Conservation (phyloP, 2,329 filamentous ascomycete genomes). For the Botrytis elliptica region DNA sequence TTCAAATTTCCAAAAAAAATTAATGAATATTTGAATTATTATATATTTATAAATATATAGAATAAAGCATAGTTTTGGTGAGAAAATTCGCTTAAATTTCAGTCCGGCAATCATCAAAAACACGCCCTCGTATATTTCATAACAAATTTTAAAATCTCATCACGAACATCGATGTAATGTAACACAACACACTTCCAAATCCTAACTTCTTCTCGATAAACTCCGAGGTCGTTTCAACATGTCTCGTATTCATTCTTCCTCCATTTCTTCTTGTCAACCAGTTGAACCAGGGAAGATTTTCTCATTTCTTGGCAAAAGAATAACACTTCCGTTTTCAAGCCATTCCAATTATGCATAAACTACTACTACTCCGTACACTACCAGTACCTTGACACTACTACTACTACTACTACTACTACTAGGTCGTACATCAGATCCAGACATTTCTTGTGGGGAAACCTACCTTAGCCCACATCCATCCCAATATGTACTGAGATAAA, state of each 20-base stretch:
- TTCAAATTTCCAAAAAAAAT: too few species aligned
- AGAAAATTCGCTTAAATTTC: too few species aligned
- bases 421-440: background rate
- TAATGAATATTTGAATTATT: too few species aligned
- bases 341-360: slow-evolving; percentile 21
- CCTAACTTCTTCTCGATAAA: background rate
- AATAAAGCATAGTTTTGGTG: too few species aligned
- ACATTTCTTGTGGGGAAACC: slow-evolving; percentile 18
- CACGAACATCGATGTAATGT: background rate
- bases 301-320: slow-evolving; percentile 5
- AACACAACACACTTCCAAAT: background rate
- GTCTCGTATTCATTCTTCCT: slow-evolving; percentile 10
- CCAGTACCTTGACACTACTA: background rate
- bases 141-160: background rate
- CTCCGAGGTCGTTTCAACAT: slow-evolving; percentile 10
- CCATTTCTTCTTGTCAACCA: background rate
- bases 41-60: too few species aligned
- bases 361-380: background rate
- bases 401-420: background rate
- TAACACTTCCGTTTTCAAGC: background rate
- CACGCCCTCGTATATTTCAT: background rate
- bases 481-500: slow-evolving; percentile 10
- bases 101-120: too few species aligned
- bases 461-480: slow-evolving; percentile 10
- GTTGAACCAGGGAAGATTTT: background rate